A percentile compares a stretch with the other conserved stretches of the same genome.
Evolutionary conservation across 1,139 yeast species (phyloP).

Genomic region (Taphrina populina): DNA sequence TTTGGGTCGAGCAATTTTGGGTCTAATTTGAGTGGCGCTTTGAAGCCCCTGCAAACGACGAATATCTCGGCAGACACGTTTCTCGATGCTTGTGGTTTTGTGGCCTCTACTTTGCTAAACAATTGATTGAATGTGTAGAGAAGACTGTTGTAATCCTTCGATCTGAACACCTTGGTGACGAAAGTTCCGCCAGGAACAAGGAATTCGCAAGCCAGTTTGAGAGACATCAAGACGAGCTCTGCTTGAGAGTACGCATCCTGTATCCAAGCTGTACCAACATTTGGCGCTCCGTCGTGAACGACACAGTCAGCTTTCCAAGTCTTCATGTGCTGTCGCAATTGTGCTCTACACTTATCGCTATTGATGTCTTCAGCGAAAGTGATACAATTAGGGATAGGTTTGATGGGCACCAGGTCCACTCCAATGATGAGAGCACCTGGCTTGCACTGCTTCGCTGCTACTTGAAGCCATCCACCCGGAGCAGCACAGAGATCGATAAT

Average conservation of each 20-base stretch:
- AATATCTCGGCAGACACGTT: conserved; percentile 94
- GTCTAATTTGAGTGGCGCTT: conserved; percentile 92
- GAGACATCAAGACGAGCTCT: conserved; percentile 87
- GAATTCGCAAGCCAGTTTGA: conserved; percentile 93
- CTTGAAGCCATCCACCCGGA: conserved; percentile 90
- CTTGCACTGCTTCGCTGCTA: conserved; percentile 90
- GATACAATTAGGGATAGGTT: conserved; percentile 87
- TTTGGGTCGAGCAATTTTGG: conserved; percentile 88
- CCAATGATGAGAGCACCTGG: conserved; percentile 90
- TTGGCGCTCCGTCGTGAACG: conserved; percentile 99
- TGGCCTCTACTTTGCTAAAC: conserved; percentile 94
- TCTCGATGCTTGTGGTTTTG: conserved; percentile 98
- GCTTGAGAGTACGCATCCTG: conserved; percentile 99
- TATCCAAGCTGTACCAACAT: conserved; percentile 98
- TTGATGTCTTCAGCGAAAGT: conserved; percentile 96
- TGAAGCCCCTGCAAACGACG: conserved; percentile 92
- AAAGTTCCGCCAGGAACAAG: conserved; percentile 91
- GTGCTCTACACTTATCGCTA: conserved; percentile 94
- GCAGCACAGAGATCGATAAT: conserved; percentile 99
- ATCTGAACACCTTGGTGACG: conserved; percentile 93
- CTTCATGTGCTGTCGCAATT: conserved; percentile 89
- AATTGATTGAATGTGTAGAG: conserved; percentile 97
- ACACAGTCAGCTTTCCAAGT: conserved; percentile 98
- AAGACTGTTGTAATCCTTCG: conserved; percentile 93
- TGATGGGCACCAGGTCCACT: conserved; percentile 96